These are phyloP conservation scores for Gossypium raimondii DNA, from an alignment of 345 rosid genomes.

Conservation along the genomic window DNA sequence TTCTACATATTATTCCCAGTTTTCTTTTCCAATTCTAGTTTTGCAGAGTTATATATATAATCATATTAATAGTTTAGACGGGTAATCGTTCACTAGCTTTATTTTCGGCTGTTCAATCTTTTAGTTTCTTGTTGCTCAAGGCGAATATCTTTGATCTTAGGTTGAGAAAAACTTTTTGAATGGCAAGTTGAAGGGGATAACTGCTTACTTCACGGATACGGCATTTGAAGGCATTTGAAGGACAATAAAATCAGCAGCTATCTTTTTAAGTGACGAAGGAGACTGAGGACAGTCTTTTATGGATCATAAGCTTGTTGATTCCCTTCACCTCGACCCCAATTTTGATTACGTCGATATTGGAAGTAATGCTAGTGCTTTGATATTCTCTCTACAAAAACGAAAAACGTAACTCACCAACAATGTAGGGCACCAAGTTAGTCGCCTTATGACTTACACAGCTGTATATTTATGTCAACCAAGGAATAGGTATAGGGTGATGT, in stretches of 20 bases:
- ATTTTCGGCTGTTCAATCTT: background rate
- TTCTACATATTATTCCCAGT: background rate
- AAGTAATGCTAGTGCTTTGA: background rate
- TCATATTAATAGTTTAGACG: background rate
- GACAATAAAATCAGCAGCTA: conserved; percentile 1
- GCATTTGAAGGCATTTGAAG: conserved; percentile 18
- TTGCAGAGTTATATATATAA: background rate
- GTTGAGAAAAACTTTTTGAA: conserved; percentile 82
- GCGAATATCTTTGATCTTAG: conserved; percentile 32
- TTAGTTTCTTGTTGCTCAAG: background rate
- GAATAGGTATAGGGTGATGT: background rate
- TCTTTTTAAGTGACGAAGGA: background rate
- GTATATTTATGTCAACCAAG: background rate
- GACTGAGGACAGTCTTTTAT: background rate
- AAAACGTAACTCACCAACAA: background rate
- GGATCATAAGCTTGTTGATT: conserved; percentile 1
- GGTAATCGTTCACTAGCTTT: background rate
- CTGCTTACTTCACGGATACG: conserved; percentile 57
- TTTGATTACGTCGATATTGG: background rate
- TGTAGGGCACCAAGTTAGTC: background rate
- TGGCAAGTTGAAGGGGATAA: conserved; percentile 82
- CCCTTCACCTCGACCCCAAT: background rate
- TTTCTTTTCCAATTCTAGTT: background rate
- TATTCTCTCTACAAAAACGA: background rate
- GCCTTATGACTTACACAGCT: background rate